Conservation (phyloP, 495 filamentous ascomycete species). For the Melanomma pulvis-pyrius region DNA sequence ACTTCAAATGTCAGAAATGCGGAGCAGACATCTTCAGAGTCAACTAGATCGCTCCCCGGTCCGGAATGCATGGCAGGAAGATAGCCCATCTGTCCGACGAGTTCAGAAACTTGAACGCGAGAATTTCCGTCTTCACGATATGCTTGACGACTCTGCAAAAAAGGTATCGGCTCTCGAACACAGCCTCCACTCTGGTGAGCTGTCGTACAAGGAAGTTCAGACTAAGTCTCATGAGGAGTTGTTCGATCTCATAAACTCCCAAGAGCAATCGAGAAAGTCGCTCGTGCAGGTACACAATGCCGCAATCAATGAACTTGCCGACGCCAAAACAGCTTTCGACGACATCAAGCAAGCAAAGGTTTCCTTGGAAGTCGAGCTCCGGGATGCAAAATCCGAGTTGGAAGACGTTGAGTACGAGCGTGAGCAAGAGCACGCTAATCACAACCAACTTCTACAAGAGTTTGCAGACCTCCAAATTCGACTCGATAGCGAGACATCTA, state of each 20-base stretch:
- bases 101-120: conserved; percentile 91
- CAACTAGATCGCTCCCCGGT: conserved; percentile 72
- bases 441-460: conserved; percentile 86
- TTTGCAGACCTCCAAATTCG: conserved; percentile 93
- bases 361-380: conserved; percentile 82
- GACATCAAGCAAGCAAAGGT: conserved; percentile 78
- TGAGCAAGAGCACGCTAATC: conserved; percentile 82
- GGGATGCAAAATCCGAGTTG: conserved; percentile 80
- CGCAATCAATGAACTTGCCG: conserved; percentile 78
- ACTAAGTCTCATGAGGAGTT: conserved; percentile 94
- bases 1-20: conserved; percentile 93
- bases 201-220: conserved; percentile 89
- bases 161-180: conserved; percentile 91
- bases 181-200: conserved; percentile 81
- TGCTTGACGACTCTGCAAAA: conserved; percentile 92
- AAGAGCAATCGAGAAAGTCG: conserved; percentile 83
- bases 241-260: conserved; percentile 88
- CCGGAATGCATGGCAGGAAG: conserved; percentile 68
- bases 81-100: conserved; percentile 80
- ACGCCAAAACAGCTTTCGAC: conserved; percentile 84
- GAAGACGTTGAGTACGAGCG: conserved; percentile 74
- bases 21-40: conserved; percentile 89
- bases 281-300: conserved; percentile 83
- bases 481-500: conserved; percentile 84
- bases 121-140: conserved; percentile 89